Base-by-base conservation (phyloP, 2,329 filamentous ascomycete species). In the Xenoacremonium recifei region DNA sequence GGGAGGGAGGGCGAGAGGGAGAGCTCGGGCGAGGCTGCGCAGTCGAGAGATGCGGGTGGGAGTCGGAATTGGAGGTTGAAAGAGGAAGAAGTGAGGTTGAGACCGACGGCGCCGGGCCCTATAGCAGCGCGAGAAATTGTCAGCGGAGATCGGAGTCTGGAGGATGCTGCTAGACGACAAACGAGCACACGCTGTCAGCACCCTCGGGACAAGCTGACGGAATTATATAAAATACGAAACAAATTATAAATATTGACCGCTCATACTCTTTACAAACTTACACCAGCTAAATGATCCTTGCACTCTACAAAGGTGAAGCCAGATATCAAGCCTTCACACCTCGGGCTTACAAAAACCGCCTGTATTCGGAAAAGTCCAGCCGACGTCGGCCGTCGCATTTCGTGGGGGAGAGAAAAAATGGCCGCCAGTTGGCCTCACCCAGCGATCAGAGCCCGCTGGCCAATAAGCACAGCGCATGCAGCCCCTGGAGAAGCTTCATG, bases 61-160 rank as follows among this genome's bases (percentile, higher is more conserved):
- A 27, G 9, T 27, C 13, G 23, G 13, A 7, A 9, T 13, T 27
- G 7, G 23, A 27, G 29, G 29, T 32, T 35, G 32, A 20, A 35
- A 18, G 32, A 19, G 45, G 15, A 15, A 32, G 29, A 32, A 16
- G 9, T 15, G 15, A 10, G 15, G 29, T 32, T 16, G n/a, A n/a
- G n/a, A 32, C 29, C 51, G 47, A 51, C 55, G 55, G 55, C 55
- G 58, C 56, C 55, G 55, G 51, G 55, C 55, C 55, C 51, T 57
- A 57, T 57, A 40, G 48, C 42, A 53, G 45, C 43, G 41, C 45
- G 35, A 55, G 50, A 53, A 57, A 58, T 58, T 50, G 53, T 57
- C 48, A 58, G 55, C 55, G 46, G 18, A 20, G 10, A 10, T 19
- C 9, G 17, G 6, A 19, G 10, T 17, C 7, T 21, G 23, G 9